Evolutionary conservation across 441 rosid genomes (phyloP).

Genomic region (Lepidium campestre): DNA sequence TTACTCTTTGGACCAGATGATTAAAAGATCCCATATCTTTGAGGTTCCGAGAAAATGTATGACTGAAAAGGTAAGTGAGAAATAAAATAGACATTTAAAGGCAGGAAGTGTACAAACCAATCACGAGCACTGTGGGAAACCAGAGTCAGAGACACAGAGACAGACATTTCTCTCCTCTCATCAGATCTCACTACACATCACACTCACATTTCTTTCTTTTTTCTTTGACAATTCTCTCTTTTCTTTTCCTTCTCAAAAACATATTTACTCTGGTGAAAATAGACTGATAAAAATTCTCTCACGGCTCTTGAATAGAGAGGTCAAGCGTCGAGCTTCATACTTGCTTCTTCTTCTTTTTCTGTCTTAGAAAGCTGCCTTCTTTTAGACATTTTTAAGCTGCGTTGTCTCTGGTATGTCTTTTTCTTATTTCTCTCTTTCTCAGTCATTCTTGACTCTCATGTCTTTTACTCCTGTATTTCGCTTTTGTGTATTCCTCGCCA

Average conservation of each 20-base stretch:
- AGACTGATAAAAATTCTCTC: background rate
- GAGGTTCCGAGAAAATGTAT: no score
- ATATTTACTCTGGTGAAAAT: background rate
- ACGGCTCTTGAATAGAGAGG: constrained; percentile 6
- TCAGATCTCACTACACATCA: constrained; percentile 17
- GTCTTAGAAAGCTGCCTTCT: background rate
- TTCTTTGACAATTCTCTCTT: background rate
- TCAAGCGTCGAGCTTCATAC: constrained; percentile 10
- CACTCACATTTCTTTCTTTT: background rate
- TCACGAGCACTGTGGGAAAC: constrained; percentile 23
- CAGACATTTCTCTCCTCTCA: constrained; percentile 17
- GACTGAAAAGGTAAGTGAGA: background rate
- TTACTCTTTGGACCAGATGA: no score
- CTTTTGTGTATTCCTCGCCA: background rate
- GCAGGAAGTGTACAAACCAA: constrained; percentile 14
- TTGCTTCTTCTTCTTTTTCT: background rate
- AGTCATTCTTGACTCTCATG: constrained; percentile 21
- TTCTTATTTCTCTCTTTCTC: background rate
- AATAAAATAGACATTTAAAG: background rate
- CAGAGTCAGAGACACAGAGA: constrained; percentile 22
- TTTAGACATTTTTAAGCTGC: background rate
- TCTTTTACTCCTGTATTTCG: background rate
- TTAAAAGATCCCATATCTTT: no score
- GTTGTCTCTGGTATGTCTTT: constrained; percentile 7
- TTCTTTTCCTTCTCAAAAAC: background rate